Evolutionary conservation across 2,329 filamentous ascomycete species (phyloP), one percentile per base, ranked within the genome.

Genomic region (Fusarium sp.): DNA sequence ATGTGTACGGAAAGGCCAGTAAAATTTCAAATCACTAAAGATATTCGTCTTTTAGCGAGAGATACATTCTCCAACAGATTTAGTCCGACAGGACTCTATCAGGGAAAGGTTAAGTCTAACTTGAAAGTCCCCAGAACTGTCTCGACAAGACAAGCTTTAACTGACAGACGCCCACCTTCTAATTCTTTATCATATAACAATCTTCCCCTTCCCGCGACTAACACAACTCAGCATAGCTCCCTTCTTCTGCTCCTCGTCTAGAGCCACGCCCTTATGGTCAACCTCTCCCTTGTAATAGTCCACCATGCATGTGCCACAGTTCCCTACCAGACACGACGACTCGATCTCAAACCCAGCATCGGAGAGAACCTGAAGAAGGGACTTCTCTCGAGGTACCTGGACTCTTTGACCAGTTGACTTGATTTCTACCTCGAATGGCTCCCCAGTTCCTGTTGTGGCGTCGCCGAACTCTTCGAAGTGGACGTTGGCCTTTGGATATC

Each of bases 251-350:
- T 72, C 69, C 1, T 70, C 59, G 3, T 70, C 58, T 18, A 71
- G 54, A 29, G 69, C 69, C 11, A 71, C 53, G 3, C 69, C 69
- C 13, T 70, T 72, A 18, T 72, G 69, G 3, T 65, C 59, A 46
- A 71, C 56, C 2, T 71, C 54, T 25, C 69, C 69, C 39, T 70
- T n/a, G 3, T 52, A 44, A 41, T 53, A 41, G 10, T 71, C 64
- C 13, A 71, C 49, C 69, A 71, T 71, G 22, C 69, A 71, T 17
- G 69, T 71, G 4, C 69, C 69, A 3, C 69, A 71, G 22, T 71
- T 71, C 15, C 69, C 69, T 18, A 71, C 69, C 3, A 70, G 13
- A 27, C 69, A 71, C 1, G 69, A 71, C 9, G 69, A 71, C 29
- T 71, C 69, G 4, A 71, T 36, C 18, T 72, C 69, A 6, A 71